Conservation (phyloP, 2,329 filamentous ascomycete genomes). For the Rutstroemia sp. region DNA sequence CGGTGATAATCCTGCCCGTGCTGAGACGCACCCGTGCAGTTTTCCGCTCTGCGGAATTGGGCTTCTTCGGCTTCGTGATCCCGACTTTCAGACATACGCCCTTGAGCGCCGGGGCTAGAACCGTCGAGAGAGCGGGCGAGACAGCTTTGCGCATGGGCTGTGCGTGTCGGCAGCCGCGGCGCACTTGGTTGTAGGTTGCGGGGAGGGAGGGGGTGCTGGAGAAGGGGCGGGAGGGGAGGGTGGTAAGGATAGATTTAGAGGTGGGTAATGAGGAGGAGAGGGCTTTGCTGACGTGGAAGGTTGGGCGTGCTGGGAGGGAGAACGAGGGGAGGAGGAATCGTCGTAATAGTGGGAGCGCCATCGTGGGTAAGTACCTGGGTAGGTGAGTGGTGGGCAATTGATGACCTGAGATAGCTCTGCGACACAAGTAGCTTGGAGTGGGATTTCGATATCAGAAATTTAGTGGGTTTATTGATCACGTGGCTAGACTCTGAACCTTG, state of each 20-base stretch:
- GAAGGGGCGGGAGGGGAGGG: conserved; percentile 27
- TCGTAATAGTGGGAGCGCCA: conserved; percentile 22
- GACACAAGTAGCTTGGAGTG: too few relatives aligned
- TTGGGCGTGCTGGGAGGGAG: background rate
- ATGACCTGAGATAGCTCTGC: background rate
- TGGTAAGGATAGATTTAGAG: conserved; percentile 24
- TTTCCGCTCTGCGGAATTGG: conserved; percentile 95
- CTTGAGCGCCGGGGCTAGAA: conserved; percentile 74
- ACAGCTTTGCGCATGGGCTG: conserved; percentile 79
- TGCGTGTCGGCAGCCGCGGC: conserved; percentile 61
- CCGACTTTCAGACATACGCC: conserved; percentile 94
- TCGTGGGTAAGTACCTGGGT: conserved; percentile 7
- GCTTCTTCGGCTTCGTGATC: conserved; percentile 94
- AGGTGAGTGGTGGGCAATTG: background rate
- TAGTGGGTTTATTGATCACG: too few relatives aligned
- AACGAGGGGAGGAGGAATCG: conserved; percentile 20
- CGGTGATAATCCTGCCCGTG: conserved; percentile 78
- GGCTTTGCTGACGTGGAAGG: background rate
- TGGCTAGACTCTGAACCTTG: too few relatives aligned
- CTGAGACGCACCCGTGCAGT: conserved; percentile 86
- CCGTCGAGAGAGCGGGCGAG: conserved; percentile 71
- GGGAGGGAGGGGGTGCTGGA: background rate
- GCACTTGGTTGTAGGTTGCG: conserved; percentile 3
- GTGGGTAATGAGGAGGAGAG: conserved; percentile 9
- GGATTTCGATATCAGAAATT: too few relatives aligned